Evolutionary conservation across 192 early-diverging fungal species (phyloP).

Genomic region (Rhizophagus prolifer): DNA sequence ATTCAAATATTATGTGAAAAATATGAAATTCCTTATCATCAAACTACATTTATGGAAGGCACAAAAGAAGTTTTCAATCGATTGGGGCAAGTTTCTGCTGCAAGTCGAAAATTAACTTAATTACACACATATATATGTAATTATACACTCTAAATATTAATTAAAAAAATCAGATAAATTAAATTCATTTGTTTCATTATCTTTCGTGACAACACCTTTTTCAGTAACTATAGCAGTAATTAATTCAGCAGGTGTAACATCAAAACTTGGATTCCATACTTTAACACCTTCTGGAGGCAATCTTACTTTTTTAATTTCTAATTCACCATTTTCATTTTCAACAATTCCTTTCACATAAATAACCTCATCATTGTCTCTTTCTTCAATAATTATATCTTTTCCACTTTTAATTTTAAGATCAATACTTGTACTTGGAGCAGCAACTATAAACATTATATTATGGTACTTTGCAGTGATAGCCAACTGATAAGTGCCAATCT

Average conservation of each 20-base stretch:
- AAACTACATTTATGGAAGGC: slow-evolving; percentile 59
- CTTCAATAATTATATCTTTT: slow-evolving; percentile 82
- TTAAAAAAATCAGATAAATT: slow-evolving; percentile 51
- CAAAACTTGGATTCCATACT: slow-evolving; percentile 99
- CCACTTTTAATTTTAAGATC: slow-evolving; percentile 75
- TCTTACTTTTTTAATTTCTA: slow-evolving; percentile 51
- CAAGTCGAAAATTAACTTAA: slow-evolving; percentile 18
- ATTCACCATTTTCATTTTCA: slow-evolving; percentile 17
- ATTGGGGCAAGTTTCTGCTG: slow-evolving; percentile 44
- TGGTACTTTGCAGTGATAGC: slow-evolving; percentile 89
- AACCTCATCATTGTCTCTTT: slow-evolving; percentile 76
- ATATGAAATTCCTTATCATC: slow-evolving; percentile 64
- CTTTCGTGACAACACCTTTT: slow-evolving; percentile 71
- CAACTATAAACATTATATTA: slow-evolving; percentile 87
- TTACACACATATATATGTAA: background rate
- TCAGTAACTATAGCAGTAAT: slow-evolving; percentile 94
- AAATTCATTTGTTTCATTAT: slow-evolving; percentile 46
- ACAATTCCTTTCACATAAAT: slow-evolving; percentile 34
- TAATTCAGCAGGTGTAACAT: slow-evolving; percentile 85
- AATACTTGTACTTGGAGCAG: slow-evolving; percentile 91
- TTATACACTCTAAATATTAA: too few species aligned
- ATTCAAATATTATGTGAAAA: slow-evolving; percentile 67
- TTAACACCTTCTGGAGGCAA: slow-evolving; percentile 80
- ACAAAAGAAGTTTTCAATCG: slow-evolving; percentile 61
- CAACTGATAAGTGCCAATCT: slow-evolving; percentile 98